Evolutionary conservation across 768 basidiomycete genomes (phyloP), one percentile per base, ranked within the genome.

Genomic region (Russula vinacea): DNA sequence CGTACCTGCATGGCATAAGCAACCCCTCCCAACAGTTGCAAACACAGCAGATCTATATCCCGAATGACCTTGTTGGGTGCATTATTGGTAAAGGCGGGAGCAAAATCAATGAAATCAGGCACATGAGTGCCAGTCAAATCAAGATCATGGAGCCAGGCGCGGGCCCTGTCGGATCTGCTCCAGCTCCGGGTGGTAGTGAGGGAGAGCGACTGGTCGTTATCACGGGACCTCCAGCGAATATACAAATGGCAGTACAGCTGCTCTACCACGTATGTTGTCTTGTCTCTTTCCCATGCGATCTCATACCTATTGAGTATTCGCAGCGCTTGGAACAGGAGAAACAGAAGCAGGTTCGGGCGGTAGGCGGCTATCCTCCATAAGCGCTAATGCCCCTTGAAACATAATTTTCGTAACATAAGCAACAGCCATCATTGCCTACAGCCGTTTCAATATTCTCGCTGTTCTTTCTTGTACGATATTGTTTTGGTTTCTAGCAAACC

Each of bases 101-200:
- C 73, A 99, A 98, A 78, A 99, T 99, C 79, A 98, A 98, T 72
- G 97, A 99, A 77, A 97, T 99, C 67, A 83, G 97, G 69, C 87
- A 93, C 68, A 90, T 93, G 84, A 95, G 92, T 67, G 89, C 89
- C 32, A 96, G 94, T 75, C 89, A 94, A 71, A 98, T 99, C 76
- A 94, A 97, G 77, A 98, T 99, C 59, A 97, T 96, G 89, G 97
- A 99, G 70, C 94, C 96, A 39, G 94, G 94, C 56, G 92, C 92
- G 13, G 81, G 81, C 8, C 85, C 84, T 32, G 82, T 83, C 4
- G 85, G 85, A 19, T 75, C 88, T 17, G 86, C 84, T 22, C 85
- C 88, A 24, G 86, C 84, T 22, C 85, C 90, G 29, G 82, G 87
- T 2, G 89, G 88, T 39, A 84, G 85, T 37, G 92, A 94, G 71